Evolutionary conservation across 345 rosid genomes (phyloP).

Genomic region (Euclidium syriacum): DNA sequence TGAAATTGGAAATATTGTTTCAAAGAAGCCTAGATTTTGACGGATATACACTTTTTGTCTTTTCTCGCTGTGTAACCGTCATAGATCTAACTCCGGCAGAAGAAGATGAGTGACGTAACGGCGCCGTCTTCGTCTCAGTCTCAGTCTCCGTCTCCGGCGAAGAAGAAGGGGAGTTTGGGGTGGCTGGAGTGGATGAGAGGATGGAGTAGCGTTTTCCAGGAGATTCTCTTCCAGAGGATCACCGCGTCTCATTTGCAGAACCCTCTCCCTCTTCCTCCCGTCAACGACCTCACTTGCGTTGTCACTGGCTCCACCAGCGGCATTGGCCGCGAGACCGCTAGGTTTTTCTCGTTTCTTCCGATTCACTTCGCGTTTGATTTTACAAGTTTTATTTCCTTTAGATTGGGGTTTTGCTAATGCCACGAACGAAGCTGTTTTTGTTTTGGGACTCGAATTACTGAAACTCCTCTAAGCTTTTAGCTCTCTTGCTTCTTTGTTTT

Average conservation of each 20-base stretch:
- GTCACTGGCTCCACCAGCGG: constrained; percentile 98
- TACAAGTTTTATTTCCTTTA: background rate
- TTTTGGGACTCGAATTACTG: background rate
- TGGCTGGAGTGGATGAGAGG: constrained; percentile 98
- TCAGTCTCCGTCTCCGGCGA: constrained; percentile 7
- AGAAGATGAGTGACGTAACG: constrained; percentile 23
- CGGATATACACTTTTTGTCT: constrained; percentile 22
- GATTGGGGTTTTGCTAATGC: background rate
- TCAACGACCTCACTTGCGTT: constrained; percentile 68
- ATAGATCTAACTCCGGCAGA: constrained; percentile 16
- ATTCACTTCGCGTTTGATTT: background rate
- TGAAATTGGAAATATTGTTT: no score
- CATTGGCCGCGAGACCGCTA: constrained; percentile 86
- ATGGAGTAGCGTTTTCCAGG: constrained; percentile 61
- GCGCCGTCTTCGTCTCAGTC: background rate
- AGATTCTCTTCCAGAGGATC: constrained; percentile 85
- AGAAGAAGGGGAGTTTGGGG: constrained; percentile 61
- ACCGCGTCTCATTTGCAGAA: constrained; percentile 69
- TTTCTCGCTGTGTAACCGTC: background rate
- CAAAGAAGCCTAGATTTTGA: constrained; percentile 15
- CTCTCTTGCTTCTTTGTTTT: constrained; percentile 1
- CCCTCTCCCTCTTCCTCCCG: constrained; percentile 80
- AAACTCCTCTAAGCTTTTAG: background rate
- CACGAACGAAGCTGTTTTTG: constrained; percentile 6
- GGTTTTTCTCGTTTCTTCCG: constrained; percentile 32